A percentile compares a stretch with the other conserved stretches of the same genome.
Evolutionary conservation across 306 rosid genomes (phyloP).

Genomic region (Pachyrhizus erosus): DNA sequence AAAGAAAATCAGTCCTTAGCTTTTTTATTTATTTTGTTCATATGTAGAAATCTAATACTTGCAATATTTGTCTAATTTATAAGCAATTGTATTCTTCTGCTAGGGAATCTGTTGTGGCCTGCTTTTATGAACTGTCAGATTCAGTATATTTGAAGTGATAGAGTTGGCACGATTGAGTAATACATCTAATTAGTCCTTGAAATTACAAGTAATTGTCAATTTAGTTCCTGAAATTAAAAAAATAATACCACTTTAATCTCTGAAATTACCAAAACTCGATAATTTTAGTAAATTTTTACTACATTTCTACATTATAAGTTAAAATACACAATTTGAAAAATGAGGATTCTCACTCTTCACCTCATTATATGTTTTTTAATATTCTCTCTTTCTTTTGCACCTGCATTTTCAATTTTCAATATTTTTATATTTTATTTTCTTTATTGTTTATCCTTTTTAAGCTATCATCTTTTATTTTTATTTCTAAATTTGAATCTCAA

Average conservation of each 20-base stretch:
- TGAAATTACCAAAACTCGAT: not conserved
- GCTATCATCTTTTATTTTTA: not conserved
- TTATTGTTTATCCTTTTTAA: not conserved
- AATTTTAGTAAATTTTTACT: not conserved
- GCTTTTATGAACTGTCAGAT: not conserved
- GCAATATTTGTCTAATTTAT: conserved; percentile 9
- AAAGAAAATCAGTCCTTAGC: not conserved
- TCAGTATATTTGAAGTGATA: conserved; percentile 17
- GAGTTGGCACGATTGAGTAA: not conserved
- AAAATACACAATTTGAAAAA: no score
- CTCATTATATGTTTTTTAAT: no score
- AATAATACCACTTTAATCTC: no score
- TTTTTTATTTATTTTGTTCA: conserved; percentile 19
- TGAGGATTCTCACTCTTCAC: not conserved
- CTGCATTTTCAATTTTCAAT: not conserved
- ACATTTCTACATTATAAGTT: not conserved
- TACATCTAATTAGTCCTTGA: not conserved
- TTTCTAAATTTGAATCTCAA: not conserved
- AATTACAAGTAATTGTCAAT: not conserved
- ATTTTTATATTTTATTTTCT: not conserved
- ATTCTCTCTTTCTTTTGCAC: no score
- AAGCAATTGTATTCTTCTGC: not conserved
- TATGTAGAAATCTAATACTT: not conserved
- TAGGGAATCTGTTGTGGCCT: not conserved
- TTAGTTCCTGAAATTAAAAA: no score